Conservation (phyloP, 2,329 filamentous ascomycete species). For the Hypoxylon sp. region DNA sequence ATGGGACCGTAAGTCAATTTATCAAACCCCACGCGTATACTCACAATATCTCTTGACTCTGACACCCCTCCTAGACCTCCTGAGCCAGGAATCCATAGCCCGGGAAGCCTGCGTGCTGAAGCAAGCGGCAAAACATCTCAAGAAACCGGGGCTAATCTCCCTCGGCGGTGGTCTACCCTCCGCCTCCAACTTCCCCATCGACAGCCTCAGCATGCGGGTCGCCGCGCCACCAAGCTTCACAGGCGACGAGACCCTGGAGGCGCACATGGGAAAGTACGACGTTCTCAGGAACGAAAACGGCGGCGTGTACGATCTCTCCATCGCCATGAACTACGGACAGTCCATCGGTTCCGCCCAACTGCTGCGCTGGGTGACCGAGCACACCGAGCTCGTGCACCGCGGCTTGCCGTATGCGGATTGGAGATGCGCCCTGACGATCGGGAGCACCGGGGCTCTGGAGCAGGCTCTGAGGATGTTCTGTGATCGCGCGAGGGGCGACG, state of each 20-base stretch:
- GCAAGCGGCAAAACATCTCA: conserved; percentile 82
- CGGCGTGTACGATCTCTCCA: conserved; percentile 78
- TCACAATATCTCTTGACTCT: conserved; percentile 8
- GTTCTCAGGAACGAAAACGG: conserved; percentile 63
- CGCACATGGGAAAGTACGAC: conserved; percentile 85
- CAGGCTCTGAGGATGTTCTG: conserved; percentile 87
- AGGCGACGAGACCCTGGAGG: conserved; percentile 74
- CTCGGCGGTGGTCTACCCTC: conserved; percentile 93
- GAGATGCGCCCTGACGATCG: conserved; percentile 85
- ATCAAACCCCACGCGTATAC: background rate
- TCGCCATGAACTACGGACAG: conserved; percentile 94
- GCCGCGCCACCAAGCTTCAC: conserved; percentile 79
- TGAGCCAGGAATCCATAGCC: conserved; percentile 74
- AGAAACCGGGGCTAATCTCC: conserved; percentile 87
- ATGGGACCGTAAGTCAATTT: conserved; percentile 81
- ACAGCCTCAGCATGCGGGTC: conserved; percentile 81
- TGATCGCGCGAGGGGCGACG: conserved; percentile 77
- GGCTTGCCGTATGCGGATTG: conserved; percentile 89
- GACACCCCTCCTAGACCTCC: conserved; percentile 60
- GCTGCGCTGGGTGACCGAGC: conserved; percentile 91
- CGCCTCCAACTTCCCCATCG: conserved; percentile 92
- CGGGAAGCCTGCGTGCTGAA: conserved; percentile 82
- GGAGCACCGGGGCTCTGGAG: conserved; percentile 89
- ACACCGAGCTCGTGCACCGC: conserved; percentile 90
- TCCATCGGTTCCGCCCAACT: conserved; percentile 88